Evolutionary conservation across 129 eudicot genomes (phyloP), one percentile per base, ranked within the genome.

Genomic region (Artemisia tridentata): DNA sequence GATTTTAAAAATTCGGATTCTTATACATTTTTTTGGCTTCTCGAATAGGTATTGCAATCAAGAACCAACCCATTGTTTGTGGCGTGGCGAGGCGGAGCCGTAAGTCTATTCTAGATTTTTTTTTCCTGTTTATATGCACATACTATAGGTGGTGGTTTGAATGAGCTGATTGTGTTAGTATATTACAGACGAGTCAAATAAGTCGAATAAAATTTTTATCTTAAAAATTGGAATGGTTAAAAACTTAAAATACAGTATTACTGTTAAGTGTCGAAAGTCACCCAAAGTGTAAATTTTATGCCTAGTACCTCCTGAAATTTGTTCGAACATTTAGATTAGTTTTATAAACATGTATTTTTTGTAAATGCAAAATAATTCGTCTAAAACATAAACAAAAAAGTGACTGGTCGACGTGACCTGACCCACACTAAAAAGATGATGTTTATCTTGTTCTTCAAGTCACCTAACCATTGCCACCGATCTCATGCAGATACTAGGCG

Each of bases 81-180:
- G 64, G 63, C 98, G 60, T 93, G 98, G 98, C 89, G 92, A 82
- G 98, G 97, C 17, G 97, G 96, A 69, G 98, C 86, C 14, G 98
- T 93, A 85, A 86, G 97, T 88, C 18, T 10, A 72, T 19, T 66
- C 31, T 52, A 29, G 17, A 48, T 46, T 64, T 7, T 16, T 31
- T 69, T 45, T 68, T 45, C 31, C 14, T 50, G 34, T 46, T 15
- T 15, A 43, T 57, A 57, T 14, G 5, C 17, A 45, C 56, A 70
- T 54, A 55, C 14, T 70, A 53, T 31, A 31, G 19, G 14, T 11
- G 63, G 17, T 63, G 6, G 6, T 17, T 34, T 54, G n/a, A 31
- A 9, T 16, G 49, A 29, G 17, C 14, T 2, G 2, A 45, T 65
- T 45, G 46, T 8, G 13, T 59, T 27, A 19, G 15, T 65, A 49